Conservation (phyloP, 352 stramenopile genomes). For the Globisporangium viniferum region DNA sequence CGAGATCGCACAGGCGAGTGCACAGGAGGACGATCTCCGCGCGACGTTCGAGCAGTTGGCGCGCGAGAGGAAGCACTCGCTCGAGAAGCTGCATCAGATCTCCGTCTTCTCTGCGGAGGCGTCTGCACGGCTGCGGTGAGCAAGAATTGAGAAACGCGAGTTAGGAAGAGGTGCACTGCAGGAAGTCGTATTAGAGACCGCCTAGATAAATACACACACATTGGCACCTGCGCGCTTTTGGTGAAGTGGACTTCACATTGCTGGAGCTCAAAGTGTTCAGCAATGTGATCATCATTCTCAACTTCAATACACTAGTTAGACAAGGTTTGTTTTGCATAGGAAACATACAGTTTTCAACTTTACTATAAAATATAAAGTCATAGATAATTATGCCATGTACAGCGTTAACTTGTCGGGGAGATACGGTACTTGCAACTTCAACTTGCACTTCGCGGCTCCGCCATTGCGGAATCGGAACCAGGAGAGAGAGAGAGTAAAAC, state of each 20-base stretch:
- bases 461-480: slow-evolving; percentile 8
- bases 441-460: slow-evolving; percentile 3
- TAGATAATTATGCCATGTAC: neutral
- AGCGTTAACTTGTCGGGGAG: neutral
- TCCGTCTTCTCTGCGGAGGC: slow-evolving; percentile 41
- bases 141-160: neutral
- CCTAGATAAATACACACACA: neutral
- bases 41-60: slow-evolving; percentile 50
- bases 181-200: neutral
- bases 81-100: slow-evolving; percentile 60
- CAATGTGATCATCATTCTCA: neutral
- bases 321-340: neutral
- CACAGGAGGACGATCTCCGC: slow-evolving; percentile 62
- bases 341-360: too few species aligned
- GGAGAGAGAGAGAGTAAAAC: neutral
- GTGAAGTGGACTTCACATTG: neutral
- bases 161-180: neutral
- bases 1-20: slow-evolving; percentile 54
- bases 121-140: slow-evolving; percentile 3
- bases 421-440: slow-evolving; percentile 18
- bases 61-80: slow-evolving; percentile 36
- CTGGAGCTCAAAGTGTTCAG: neutral
- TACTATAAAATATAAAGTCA: neutral
- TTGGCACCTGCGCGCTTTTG: neutral
- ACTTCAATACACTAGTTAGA: neutral